Conservation (phyloP, 1,284 basidiomycete species). For the Baeospora myosura region DNA sequence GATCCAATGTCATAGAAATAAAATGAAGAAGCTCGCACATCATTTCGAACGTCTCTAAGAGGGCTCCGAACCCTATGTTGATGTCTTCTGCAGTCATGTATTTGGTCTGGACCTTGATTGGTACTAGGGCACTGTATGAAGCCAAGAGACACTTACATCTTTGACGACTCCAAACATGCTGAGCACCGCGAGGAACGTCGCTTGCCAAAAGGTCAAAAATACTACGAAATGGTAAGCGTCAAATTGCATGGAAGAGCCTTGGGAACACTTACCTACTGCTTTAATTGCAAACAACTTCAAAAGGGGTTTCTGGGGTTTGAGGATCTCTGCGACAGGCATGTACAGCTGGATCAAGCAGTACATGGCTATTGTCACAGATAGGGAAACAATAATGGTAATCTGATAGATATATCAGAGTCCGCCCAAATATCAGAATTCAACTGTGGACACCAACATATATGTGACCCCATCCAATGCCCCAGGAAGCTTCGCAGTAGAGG, state of each 20-base stretch:
- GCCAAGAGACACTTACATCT: slow-evolving; percentile 36
- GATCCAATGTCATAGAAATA: slow-evolving; percentile 1
- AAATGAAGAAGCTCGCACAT: slow-evolving; percentile 38
- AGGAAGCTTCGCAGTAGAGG: slow-evolving; percentile 67
- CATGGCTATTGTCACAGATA: slow-evolving; percentile 77
- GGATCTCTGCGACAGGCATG: slow-evolving; percentile 45
- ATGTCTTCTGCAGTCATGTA: slow-evolving; percentile 73
- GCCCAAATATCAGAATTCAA: slow-evolving; percentile 36
- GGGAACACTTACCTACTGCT: slow-evolving; percentile 47
- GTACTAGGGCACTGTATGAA: neutral
- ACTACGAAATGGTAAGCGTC: too few relatives aligned
- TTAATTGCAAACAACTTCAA: slow-evolving; percentile 72
- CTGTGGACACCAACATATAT: slow-evolving; percentile 43
- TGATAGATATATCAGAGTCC: slow-evolving; percentile 65
- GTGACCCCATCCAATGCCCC: slow-evolving; percentile 63
- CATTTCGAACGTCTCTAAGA: slow-evolving; percentile 74
- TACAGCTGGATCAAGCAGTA: slow-evolving; percentile 77
- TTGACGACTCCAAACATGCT: slow-evolving; percentile 59
- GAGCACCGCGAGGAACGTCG: slow-evolving; percentile 54
- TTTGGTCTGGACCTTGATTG: slow-evolving; percentile 46
- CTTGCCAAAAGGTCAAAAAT: slow-evolving; percentile 65
- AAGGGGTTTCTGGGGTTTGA: slow-evolving; percentile 57
- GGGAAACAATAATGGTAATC: slow-evolving; percentile 57
- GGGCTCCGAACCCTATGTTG: slow-evolving; percentile 64
- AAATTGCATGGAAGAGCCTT: slow-evolving; percentile 1